Evolutionary conservation across 2,329 filamentous ascomycete species (phyloP), one percentile per base, ranked within the genome.

Genomic region (Fusarium abutilonis): DNA sequence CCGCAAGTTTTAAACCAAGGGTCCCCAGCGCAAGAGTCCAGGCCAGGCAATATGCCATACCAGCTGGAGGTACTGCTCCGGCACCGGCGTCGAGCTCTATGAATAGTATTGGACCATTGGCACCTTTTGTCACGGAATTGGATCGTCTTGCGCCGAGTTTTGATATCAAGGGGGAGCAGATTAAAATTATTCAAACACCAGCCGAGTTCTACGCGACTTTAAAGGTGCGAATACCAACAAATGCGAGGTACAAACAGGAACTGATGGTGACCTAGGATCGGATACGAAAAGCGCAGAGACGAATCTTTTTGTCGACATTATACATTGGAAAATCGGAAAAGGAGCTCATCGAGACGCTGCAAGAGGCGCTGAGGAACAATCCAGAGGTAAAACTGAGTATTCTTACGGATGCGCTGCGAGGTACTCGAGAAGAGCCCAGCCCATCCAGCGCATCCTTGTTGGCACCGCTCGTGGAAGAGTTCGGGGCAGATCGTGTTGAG

Each of bases 241-340:
- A 41, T 14, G 17, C 35, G 46, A 26, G 29, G 4, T 26, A 28
- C 23, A 46, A 40, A 29, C 15, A n/a, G 45, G 46, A 32, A 52
- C 65, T 70, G 41, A 68, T 56, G 35, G 34, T 19, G 19, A 58
- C 36, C 19, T 58, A 93, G 90, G 78, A 84, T 63, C 96, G 93
- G 78, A 97, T 99, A 72, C 85, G 85, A 48, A 85, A 84, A 62
- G 95, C 95, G 9, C 86, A 92, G 75, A 83, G 79, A 48, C 86
- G 91, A 57, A 89, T 99, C 66, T 99, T 96, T 74, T 80, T 99
- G 45, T 96, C 93, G n/a, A 99, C 95, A 1, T 80, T 99, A 48
- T 99, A 99, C 74, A 95, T 99, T 73, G 95, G 95, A 63, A 96
- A 94, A 75, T 90, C 90, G 2, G 95, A 99, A 77, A 84, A 89